Conservation (phyloP, 1,139 yeast genomes). For the Ashbya aceris region DNA sequence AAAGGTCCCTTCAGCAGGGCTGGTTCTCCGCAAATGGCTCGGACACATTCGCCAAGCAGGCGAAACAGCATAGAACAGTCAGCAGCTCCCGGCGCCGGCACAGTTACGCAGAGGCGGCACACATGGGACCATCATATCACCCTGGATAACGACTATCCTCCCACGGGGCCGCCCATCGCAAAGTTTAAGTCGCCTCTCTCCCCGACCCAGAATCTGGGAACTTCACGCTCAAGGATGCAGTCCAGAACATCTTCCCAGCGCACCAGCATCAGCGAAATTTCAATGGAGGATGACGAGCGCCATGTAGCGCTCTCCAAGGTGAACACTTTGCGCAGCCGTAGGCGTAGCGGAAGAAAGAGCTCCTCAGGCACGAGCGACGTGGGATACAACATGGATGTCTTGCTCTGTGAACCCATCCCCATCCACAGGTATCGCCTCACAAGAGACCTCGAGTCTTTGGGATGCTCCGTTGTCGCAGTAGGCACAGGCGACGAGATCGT, state of each 20-base stretch:
- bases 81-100: conserved; percentile 2
- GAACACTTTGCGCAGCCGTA: conserved; percentile 22
- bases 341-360: conserved; percentile 24
- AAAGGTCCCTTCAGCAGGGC: conserved; percentile 12
- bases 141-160: neutral
- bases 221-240: conserved; percentile 8
- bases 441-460: conserved; percentile 55
- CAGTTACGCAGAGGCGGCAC: neutral
- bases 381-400: conserved; percentile 43
- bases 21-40: conserved; percentile 19
- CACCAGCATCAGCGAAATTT: conserved; percentile 18
- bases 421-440: conserved; percentile 64
- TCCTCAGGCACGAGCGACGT: conserved; percentile 16
- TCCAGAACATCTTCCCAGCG: conserved; percentile 13
- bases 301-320: conserved; percentile 26
- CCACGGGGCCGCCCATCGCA: conserved; percentile 3
- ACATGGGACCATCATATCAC: neutral
- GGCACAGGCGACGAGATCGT: conserved; percentile 76
- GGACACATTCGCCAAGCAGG: conserved; percentile 24
- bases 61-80: conserved; percentile 15
- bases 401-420: conserved; percentile 83
- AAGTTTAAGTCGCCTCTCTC: conserved; percentile 25
- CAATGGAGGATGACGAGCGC: conserved; percentile 22
- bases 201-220: conserved; percentile 11
- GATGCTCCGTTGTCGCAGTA: conserved; percentile 75